These are phyloP conservation scores for Sporothrix dimorphospora DNA, from an alignment of 2,329 filamentous ascomycete genomes.

Conservation along the genomic window DNA sequence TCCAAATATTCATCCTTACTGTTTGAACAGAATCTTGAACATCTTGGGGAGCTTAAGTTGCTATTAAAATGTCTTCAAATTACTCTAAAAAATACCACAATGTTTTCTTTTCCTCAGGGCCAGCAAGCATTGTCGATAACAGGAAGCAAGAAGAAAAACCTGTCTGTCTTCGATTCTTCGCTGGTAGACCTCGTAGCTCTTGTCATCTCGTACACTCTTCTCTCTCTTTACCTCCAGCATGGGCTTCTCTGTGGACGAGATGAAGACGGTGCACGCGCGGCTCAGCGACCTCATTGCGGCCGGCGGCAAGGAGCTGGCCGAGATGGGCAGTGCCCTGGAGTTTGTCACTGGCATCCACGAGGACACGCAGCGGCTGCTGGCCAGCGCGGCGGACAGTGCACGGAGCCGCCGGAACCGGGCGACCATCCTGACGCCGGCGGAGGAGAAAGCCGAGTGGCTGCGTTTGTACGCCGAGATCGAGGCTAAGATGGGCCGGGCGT, in stretches of 20 bases:
- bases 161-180: background rate
- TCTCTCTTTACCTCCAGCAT: background rate
- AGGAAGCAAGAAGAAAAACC: background rate
- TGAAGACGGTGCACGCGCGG: background rate
- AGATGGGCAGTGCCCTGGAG: background rate
- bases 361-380: background rate
- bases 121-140: background rate
- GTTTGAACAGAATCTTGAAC: background rate
- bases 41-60: background rate
- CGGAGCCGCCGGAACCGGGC: background rate
- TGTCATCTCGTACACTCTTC: background rate
- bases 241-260: background rate
- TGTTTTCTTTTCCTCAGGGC: background rate
- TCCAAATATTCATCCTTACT: too few relatives aligned
- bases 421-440: too few relatives aligned
- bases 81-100: too few relatives aligned
- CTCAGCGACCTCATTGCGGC: conserved; percentile 7
- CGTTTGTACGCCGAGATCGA: conserved; percentile 8
- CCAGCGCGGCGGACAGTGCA: background rate
- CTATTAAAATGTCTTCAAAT: background rate
- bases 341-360: background rate
- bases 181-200: background rate
- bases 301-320: background rate
- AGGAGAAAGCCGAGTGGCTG: background rate
- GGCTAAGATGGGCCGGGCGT: conserved; percentile 2